phyloP scores from a whole-genome alignment of 306 rosid species.

The Hippophae tibetana region DNA sequence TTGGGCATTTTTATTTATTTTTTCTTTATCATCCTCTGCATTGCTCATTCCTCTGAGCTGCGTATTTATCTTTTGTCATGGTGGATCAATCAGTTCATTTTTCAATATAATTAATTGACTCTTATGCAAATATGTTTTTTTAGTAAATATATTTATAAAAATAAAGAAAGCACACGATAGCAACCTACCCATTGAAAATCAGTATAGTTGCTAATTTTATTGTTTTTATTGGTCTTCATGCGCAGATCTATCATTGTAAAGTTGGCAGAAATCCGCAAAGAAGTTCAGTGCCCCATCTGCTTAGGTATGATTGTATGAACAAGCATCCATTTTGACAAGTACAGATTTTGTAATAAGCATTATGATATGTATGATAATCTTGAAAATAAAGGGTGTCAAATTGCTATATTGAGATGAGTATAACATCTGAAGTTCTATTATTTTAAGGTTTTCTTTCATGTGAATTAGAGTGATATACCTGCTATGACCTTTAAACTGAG shows the following conservation, averaged over 20 bases:
- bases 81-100: not conserved
- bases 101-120: not conserved
- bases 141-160: not conserved
- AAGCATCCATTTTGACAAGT: constrained; percentile 1
- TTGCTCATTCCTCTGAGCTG: not conserved
- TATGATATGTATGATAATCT: not conserved
- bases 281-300: constrained; percentile 82
- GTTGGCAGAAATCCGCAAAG: constrained; percentile 61
- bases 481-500: no score
- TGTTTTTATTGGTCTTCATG: constrained; percentile 18
- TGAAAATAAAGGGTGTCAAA: no score
- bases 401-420: not conserved
- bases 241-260: constrained; percentile 46
- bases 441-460: no score
- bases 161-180: constrained; percentile 5
- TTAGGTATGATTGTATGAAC: constrained; percentile 37
- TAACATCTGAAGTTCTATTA: not conserved
- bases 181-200: constrained; percentile 1
- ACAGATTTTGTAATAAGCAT: not conserved
- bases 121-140: not conserved
- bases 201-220: constrained; percentile 14
- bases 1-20: no score
- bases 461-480: no score
- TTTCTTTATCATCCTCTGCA: no score
- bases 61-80: not conserved